Base-by-base conservation (phyloP, 352 stramenopile species). In the Phytophthora constricta region DNA sequence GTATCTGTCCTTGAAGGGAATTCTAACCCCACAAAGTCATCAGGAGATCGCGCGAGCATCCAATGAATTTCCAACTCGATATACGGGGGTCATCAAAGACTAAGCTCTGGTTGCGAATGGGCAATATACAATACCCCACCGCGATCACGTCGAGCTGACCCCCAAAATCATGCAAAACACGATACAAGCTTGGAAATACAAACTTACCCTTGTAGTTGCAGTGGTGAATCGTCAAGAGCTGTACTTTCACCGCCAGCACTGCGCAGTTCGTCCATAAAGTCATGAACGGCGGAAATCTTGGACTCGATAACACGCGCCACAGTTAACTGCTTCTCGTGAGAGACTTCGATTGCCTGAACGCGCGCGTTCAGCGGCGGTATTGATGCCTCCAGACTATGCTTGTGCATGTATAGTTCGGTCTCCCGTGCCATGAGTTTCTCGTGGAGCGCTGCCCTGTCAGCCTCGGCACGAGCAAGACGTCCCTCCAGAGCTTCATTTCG, bases 1-100 rank as follows among this genome's bases (percentile, higher is more conserved):
- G 87, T 95, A 95, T 93, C 87, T 95, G 87, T 95, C 87, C 85
- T 95, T 90, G 70, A 74, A 75, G 65, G 84, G 74, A 90, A 90
- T 95, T 91, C 87, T 95, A 92, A 65, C 66, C 84, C 75, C 70
- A 51, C 72, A 90, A 95, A 91, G 87, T 95, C 87, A 95, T 93
- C 87, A 95, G 83, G 58, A 93, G 82, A 92, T 81, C 73, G 58
- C 60, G 42, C 26, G 42, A 45, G 49, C 55, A 43, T 28, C 28
- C 19, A n/a, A 41, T 17, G 55, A 28, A 45, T 31, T 62, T 54
- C 45, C 48, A 56, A 57, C 17, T 79, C 58, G 22, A 52, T 79
- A 41, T 79, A 8, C n/a, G 54, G 71, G 61, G 68, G 58, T 10
- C 52, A 58, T 65, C 23, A 68, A 57, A 50, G n/a, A 53, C 14